phyloP scores from a whole-genome alignment of 495 filamentous ascomycete genomes.

The Penicillium odoratum region DNA sequence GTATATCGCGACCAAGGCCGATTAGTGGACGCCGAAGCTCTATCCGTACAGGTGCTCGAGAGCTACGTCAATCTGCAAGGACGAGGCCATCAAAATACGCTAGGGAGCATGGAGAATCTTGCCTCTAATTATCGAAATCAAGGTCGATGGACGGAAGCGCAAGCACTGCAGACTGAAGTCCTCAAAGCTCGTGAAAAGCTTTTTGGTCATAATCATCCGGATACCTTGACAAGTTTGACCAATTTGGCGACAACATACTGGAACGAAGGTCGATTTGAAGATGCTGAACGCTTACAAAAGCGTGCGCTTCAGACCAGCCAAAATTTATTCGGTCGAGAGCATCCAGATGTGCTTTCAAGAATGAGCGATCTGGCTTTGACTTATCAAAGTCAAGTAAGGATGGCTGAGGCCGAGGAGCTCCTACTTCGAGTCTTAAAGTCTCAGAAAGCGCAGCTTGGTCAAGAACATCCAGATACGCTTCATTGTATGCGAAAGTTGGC shows the following conservation, averaged over 20 bases:
- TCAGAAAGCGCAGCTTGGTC: neutral
- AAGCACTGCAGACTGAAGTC: neutral
- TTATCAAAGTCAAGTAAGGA: neutral
- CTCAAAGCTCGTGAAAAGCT: neutral
- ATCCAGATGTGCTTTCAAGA: slow-evolving; percentile 1
- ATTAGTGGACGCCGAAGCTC: neutral
- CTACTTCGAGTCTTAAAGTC: neutral
- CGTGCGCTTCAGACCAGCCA: neutral
- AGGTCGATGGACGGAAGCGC: slow-evolving; percentile 2
- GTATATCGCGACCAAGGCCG: neutral
- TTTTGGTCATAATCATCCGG: slow-evolving; percentile 3
- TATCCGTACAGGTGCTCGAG: neutral
- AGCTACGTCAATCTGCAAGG: neutral
- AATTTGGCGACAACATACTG: slow-evolving; percentile 7
- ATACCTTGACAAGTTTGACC: neutral
- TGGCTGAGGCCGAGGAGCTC: neutral
- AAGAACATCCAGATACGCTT: neutral
- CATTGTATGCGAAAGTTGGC: neutral
- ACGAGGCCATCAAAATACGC: neutral
- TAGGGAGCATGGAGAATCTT: neutral
- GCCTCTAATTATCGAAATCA: neutral
- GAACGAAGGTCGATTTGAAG: slow-evolving; percentile 1
- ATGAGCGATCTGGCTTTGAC: neutral
- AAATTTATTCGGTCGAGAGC: neutral
- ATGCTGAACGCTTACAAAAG: slow-evolving; percentile 2